Percentiles rank a stretch among this genome's conserved stretches.
Evolutionary conservation across 2,329 filamentous ascomycete species (phyloP).

Genomic region (Xylariaceae sp.): DNA sequence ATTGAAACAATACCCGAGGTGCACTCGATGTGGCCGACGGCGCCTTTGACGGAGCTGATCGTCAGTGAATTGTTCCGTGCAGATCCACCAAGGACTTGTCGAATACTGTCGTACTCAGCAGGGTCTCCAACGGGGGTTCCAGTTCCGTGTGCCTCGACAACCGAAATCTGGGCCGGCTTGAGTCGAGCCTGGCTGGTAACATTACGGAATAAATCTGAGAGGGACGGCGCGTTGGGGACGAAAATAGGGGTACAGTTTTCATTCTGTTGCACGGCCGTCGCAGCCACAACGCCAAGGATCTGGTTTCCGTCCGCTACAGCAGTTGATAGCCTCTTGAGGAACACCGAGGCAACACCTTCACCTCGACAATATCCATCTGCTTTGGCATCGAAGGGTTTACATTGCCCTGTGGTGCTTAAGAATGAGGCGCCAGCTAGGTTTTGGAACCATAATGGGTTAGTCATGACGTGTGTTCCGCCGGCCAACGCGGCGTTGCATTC

Average conservation of each 20-base stretch:
- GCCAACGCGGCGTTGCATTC: conserved; percentile 40
- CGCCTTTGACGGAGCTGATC: conserved; percentile 38
- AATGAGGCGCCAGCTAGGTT: conserved; percentile 33
- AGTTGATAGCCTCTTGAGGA: conserved; percentile 51
- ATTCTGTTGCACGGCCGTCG: conserved; percentile 46
- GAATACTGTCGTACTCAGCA: conserved; percentile 31
- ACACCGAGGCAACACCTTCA: conserved; percentile 49
- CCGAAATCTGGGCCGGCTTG: conserved; percentile 30
- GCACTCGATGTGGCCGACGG: conserved; percentile 40
- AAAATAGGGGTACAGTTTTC: conserved; percentile 45
- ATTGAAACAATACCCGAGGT: conserved; percentile 35
- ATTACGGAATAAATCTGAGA: conserved; percentile 35
- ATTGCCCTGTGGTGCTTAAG: conserved; percentile 33
- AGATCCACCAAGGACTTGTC: conserved; percentile 34
- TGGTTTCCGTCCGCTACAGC: conserved; percentile 52
- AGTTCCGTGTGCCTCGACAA: conserved; percentile 47
- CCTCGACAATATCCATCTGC: conserved; percentile 58
- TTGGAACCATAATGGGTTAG: conserved; percentile 34
- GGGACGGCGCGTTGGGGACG: conserved; percentile 40
- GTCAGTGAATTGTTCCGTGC: conserved; percentile 14
- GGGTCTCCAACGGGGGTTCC: conserved; percentile 46
- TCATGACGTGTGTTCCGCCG: conserved; percentile 39
- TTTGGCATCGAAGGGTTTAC: conserved; percentile 42
- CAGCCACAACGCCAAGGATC: conserved; percentile 44
- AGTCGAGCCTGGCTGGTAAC: conserved; percentile 35